These are phyloP conservation scores for Meyerozyma carpophila DNA, from an alignment of 1,139 yeast species.

Conservation along the genomic window DNA sequence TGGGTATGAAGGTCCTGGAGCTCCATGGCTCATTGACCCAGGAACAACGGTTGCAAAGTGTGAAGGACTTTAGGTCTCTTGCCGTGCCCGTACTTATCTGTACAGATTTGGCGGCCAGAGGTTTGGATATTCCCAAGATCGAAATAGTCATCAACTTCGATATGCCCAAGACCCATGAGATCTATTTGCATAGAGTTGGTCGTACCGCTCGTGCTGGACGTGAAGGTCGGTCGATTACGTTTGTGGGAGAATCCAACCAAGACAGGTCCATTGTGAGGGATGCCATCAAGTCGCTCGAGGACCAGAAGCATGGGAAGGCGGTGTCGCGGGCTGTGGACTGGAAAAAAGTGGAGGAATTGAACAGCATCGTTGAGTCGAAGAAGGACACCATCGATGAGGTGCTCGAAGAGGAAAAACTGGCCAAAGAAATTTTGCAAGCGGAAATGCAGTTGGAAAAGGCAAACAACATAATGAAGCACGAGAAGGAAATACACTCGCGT, in stretches of 20 bases:
- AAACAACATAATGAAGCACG: slow-evolving; percentile 73
- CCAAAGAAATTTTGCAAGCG: slow-evolving; percentile 78
- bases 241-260: slow-evolving; percentile 83
- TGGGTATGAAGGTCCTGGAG: slow-evolving; percentile 87
- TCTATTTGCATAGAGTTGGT: slow-evolving; percentile 95
- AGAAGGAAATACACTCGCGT: slow-evolving; percentile 77
- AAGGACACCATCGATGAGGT: slow-evolving; percentile 64
- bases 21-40: slow-evolving; percentile 92
- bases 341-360: slow-evolving; percentile 69
- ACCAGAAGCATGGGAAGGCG: slow-evolving; percentile 50
- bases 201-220: slow-evolving; percentile 99
- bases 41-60: slow-evolving; percentile 87
- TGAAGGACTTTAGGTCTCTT: slow-evolving; percentile 74
- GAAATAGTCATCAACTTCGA: slow-evolving; percentile 91
- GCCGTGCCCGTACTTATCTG: slow-evolving; percentile 84
- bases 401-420: slow-evolving; percentile 80
- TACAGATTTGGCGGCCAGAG: slow-evolving; percentile 98
- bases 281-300: slow-evolving; percentile 57
- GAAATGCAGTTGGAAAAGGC: slow-evolving; percentile 90
- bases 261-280: slow-evolving; percentile 88
- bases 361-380: slow-evolving; percentile 55
- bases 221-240: slow-evolving; percentile 85
- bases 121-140: slow-evolving; percentile 96
- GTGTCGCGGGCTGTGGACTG: slow-evolving; percentile 86
- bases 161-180: slow-evolving; percentile 89